Evolutionary conservation across 768 basidiomycete species (phyloP), one percentile per base, ranked within the genome.

Genomic region (Lactarius vividus): DNA sequence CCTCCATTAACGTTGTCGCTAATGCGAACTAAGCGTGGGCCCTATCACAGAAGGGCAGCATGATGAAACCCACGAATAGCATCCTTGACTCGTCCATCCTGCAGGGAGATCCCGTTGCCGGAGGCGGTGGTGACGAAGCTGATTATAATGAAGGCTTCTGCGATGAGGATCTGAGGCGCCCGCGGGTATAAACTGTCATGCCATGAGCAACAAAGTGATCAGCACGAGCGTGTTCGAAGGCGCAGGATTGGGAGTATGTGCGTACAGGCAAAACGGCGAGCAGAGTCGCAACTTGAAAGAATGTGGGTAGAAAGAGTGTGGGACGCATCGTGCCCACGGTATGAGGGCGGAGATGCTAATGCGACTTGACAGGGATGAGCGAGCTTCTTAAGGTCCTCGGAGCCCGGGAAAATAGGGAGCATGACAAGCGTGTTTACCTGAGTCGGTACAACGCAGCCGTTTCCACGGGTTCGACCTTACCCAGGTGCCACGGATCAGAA

Each of bases 81-180:
- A 91, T 72, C 87, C 87, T 63, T 79, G 74, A 18, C 81, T 80
- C 20, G 78, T 78, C 88, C 88, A 91, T 57, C 75, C 78, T 2
- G 77, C 77, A 9, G 85, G 86, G 59, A 89, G 79, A 63, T 74
- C 57, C 46, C 62, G 57, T 49, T 64, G 49, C 6, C 59, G 42
- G 57, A 55, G 23, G 49, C 59, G 44, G 37, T 46, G 46, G 61
- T 65, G 64, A 29, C 54, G 62, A 37, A 44, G n/a, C 13, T 58
- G 67, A 42, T 37, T 39, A 35, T 31, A 35, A 1, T 44, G 31
- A 44, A 63, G 56, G 62, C 42, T 44, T 42, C 35, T 44, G 52
- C 53, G 44, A 49, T 65, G 54, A 61, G 8, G 23, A 13, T 54
- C 28, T 11, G 39, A 59, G 5, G 5, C 11, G 33, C 61, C 49